These are phyloP conservation scores for Penicillium sclerotiorum DNA, from an alignment of 2,329 filamentous ascomycete genomes.

Conservation along the genomic window DNA sequence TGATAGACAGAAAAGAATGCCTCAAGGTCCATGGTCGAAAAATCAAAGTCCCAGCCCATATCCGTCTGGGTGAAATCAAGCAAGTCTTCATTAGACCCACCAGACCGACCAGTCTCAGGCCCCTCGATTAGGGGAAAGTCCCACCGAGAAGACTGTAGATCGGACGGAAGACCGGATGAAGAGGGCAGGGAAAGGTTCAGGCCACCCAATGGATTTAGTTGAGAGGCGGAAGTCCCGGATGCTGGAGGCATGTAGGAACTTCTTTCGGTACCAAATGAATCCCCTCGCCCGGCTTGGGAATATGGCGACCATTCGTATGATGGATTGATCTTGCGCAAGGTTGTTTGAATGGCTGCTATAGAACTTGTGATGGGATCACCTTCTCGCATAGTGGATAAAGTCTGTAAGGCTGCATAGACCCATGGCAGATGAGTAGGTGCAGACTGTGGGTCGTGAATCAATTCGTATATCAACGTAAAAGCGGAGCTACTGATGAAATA, in stretches of 20 bases:
- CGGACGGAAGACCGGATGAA: conserved; percentile 1
- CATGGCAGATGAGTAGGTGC: conserved; percentile 46
- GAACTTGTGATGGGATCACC: conserved; percentile 32
- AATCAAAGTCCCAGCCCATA: conserved; percentile 45
- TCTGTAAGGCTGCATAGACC: conserved; percentile 44
- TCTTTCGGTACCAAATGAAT: neutral
- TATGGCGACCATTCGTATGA: conserved; percentile 31
- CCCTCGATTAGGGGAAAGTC: conserved; percentile 23
- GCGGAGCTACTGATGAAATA: conserved; percentile 49
- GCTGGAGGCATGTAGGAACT: conserved; percentile 1
- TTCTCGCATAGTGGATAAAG: conserved; percentile 39
- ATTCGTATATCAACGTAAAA: conserved; percentile 48
- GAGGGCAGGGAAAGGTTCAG: neutral
- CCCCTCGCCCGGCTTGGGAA: neutral
- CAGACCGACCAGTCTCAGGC: conserved; percentile 25
- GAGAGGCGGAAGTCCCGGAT: neutral
- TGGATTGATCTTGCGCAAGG: conserved; percentile 34
- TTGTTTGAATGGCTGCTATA: conserved; percentile 36
- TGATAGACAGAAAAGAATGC: conserved; percentile 41
- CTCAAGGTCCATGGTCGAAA: conserved; percentile 45
- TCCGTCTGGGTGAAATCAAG: conserved; percentile 41
- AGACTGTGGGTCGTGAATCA: conserved; percentile 43
- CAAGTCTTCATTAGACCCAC: conserved; percentile 34
- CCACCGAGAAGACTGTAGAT: conserved; percentile 26
- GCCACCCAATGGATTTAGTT: neutral